Evolutionary conservation across 768 basidiomycete genomes (phyloP).

Genomic region (Rhizopogon sp.): DNA sequence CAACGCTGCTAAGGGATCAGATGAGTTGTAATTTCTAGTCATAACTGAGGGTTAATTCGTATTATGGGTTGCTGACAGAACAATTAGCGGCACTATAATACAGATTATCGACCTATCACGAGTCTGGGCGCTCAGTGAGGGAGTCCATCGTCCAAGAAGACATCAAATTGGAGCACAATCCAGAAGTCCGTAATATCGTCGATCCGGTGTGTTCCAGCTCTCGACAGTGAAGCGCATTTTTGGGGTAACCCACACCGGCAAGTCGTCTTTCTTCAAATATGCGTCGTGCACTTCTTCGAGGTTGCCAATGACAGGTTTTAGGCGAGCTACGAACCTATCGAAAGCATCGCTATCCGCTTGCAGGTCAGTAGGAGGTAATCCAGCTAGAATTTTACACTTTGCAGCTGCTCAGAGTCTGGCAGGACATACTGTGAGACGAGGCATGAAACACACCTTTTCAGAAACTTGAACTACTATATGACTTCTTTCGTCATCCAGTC

Average conservation of each 20-base stretch:
- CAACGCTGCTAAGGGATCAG: no score
- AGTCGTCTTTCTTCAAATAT: constrained; percentile 16
- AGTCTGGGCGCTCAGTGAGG: not conserved
- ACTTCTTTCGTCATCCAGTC: constrained; percentile 42
- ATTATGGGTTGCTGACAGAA: not conserved
- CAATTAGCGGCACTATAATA: not conserved
- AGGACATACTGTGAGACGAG: not conserved
- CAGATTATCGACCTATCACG: not conserved
- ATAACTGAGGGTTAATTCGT: not conserved
- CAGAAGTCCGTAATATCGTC: constrained; percentile 19
- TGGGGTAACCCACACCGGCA: constrained; percentile 18
- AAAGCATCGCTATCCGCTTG: constrained; percentile 34
- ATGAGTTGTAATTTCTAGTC: no score
- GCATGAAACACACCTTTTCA: constrained; percentile 31
- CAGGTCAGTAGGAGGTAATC: constrained; percentile 32
- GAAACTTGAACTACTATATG: constrained; percentile 44
- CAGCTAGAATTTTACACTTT: not conserved
- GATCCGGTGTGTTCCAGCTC: constrained; percentile 21
- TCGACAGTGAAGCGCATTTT: constrained; percentile 22
- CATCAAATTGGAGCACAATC: constrained; percentile 7
- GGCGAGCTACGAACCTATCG: constrained; percentile 31
- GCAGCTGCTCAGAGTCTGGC: not conserved
- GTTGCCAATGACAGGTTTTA: constrained; percentile 44
- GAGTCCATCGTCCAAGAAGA: not conserved
- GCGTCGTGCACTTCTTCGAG: constrained; percentile 36